Percentiles rank a stretch among this genome's conserved stretches.
phyloP scores from a whole-genome alignment of 345 rosid species.

The Populus simonii region DNA sequence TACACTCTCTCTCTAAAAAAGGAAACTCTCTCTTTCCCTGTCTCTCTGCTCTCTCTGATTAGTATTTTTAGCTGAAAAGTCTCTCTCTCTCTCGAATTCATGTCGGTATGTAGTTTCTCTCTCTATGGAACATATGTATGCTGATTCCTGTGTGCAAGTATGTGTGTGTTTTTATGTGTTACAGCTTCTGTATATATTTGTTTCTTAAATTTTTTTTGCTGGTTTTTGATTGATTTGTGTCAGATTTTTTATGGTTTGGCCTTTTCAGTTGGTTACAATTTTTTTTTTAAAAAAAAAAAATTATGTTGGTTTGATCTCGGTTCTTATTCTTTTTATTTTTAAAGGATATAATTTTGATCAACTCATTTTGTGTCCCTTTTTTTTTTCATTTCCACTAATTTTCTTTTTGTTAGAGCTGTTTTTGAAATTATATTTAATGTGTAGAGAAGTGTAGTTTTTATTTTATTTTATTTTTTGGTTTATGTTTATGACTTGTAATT shows the following conservation, averaged over 20 bases:
- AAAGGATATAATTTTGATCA: slow-evolving; percentile 1
- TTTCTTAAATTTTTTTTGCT: slow-evolving; percentile 6
- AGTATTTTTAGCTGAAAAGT: background rate
- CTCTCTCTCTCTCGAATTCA: slow-evolving; percentile 33
- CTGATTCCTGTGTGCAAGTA: background rate
- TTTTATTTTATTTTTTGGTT: background rate
- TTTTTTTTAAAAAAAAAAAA: background rate
- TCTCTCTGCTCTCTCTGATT: background rate
- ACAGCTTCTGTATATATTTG: slow-evolving; percentile 6
- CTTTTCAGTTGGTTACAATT: background rate
- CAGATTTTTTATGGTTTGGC: background rate
- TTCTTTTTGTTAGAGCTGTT: background rate
- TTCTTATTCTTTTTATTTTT: background rate
- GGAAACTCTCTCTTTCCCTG: slow-evolving; percentile 13
- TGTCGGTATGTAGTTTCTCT: slow-evolving; percentile 54
- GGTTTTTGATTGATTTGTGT: slow-evolving; percentile 4
- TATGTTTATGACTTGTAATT: background rate
- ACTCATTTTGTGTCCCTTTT: background rate
- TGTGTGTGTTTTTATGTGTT: background rate
- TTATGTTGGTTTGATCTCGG: slow-evolving; percentile 11
- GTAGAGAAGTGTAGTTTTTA: background rate
- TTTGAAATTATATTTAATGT: background rate
- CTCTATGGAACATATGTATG: background rate
- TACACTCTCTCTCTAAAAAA: slow-evolving; percentile 1
- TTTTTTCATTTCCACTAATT: background rate